phyloP scores from a whole-genome alignment of 208 protist species.

The Trichomonas tenax region DNA sequence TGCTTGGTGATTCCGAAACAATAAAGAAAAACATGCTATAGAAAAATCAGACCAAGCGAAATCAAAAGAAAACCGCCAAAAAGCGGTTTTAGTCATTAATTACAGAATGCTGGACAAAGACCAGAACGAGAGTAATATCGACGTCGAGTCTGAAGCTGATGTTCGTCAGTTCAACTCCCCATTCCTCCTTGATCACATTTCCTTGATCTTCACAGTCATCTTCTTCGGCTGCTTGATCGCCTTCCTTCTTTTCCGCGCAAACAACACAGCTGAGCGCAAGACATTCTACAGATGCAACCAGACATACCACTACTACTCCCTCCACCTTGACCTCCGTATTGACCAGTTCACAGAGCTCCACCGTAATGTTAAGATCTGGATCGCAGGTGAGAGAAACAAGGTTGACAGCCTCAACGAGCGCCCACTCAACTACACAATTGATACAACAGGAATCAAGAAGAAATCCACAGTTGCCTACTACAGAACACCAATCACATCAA shows the following conservation, averaged over 20 bases:
- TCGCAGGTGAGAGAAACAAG: background rate
- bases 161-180: background rate
- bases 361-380: background rate
- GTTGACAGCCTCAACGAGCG: background rate
- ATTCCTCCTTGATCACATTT: background rate
- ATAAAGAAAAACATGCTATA: too few species aligned
- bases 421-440: background rate
- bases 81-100: too few species aligned
- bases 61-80: too few species aligned
- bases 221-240: background rate
- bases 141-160: background rate
- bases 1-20: too few species aligned
- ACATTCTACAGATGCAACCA: background rate
- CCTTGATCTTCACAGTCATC: background rate
- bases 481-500: background rate
- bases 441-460: background rate
- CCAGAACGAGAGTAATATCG: background rate
- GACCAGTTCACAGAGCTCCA: background rate
- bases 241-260: background rate
- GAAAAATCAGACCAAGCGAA: too few species aligned
- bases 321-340: background rate
- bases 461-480: background rate
- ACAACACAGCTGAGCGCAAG: background rate
- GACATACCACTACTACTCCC: background rate
- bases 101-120: background rate